These are phyloP conservation scores for Dictyostelium intermedium DNA, from an alignment of 78 protist genomes.

Conservation along the genomic window DNA sequence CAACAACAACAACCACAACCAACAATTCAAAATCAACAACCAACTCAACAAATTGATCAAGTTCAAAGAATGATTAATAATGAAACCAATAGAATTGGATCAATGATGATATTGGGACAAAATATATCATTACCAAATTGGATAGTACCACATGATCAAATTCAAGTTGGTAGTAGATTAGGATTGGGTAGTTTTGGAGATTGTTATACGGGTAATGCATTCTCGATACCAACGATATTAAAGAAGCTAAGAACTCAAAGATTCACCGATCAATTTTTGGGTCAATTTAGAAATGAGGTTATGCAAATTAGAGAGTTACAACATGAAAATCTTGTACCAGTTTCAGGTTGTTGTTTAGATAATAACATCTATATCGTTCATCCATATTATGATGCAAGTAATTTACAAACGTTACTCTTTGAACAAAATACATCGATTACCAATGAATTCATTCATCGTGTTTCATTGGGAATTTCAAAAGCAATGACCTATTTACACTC, in stretches of 20 bases:
- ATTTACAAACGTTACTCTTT: background rate
- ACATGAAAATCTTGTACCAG: constrained; percentile 61
- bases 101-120: background rate
- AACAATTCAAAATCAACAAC: background rate
- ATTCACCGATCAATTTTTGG: constrained; percentile 27
- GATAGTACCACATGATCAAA: constrained; percentile 19
- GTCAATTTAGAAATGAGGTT: constrained; percentile 22
- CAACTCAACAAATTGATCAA: background rate
- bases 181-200: constrained; percentile 64
- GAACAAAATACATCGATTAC: background rate
- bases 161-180: constrained; percentile 11
- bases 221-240: background rate
- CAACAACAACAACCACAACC: background rate
- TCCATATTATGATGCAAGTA: background rate
- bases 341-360: constrained; percentile 47
- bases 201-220: constrained; percentile 15
- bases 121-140: constrained; percentile 1
- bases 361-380: background rate
- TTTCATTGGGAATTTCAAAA: background rate
- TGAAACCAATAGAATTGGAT: background rate
- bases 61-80: constrained; percentile 5
- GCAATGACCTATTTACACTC: constrained; percentile 40
- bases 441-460: constrained; percentile 35
- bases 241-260: constrained; percentile 37
- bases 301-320: background rate